These are phyloP conservation scores for Suhomyces maxii DNA, from an alignment of 1,139 yeast species.

Conservation along the genomic window DNA sequence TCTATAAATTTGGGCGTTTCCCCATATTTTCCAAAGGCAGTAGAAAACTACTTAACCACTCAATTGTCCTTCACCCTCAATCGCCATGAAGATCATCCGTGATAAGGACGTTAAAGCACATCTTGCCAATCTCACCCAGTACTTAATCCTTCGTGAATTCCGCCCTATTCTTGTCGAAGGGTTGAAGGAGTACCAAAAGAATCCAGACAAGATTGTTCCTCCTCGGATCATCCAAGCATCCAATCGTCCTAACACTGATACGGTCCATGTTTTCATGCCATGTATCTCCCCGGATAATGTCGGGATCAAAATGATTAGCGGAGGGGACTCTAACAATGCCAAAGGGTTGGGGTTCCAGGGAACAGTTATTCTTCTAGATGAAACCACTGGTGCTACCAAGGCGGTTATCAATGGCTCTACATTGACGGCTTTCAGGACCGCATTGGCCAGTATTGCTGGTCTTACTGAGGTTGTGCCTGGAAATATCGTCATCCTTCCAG, in stretches of 20 bases:
- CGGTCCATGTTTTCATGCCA: slow-evolving; percentile 66
- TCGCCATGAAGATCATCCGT: slow-evolving; percentile 30
- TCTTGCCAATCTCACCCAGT: slow-evolving; percentile 20
- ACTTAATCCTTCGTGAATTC: slow-evolving; percentile 23
- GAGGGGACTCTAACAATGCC: slow-evolving; percentile 39
- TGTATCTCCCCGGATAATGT: slow-evolving; percentile 50
- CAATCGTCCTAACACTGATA: slow-evolving; percentile 27
- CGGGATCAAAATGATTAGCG: slow-evolving; percentile 51
- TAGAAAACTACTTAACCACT: not conserved
- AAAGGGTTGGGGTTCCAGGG: slow-evolving; percentile 52
- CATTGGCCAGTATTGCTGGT: slow-evolving; percentile 56
- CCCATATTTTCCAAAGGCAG: not conserved
- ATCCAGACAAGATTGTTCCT: slow-evolving; percentile 35
- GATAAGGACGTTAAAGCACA: slow-evolving; percentile 23
- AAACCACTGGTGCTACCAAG: slow-evolving; percentile 47
- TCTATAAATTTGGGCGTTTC: not conserved
- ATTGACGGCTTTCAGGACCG: slow-evolving; percentile 69
- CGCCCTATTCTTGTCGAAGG: slow-evolving; percentile 31
- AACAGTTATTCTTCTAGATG: slow-evolving; percentile 51
- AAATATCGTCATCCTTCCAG: slow-evolving; percentile 20
- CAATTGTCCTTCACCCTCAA: not conserved
- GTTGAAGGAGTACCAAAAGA: slow-evolving; percentile 19
- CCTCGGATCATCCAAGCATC: slow-evolving; percentile 33
- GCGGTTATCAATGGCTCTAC: slow-evolving; percentile 62
- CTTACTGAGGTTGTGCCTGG: slow-evolving; percentile 37